Evolutionary conservation across 1,284 basidiomycete genomes (phyloP), one percentile per base, ranked within the genome.

Genomic region (Microbotryomycetes sp.): DNA sequence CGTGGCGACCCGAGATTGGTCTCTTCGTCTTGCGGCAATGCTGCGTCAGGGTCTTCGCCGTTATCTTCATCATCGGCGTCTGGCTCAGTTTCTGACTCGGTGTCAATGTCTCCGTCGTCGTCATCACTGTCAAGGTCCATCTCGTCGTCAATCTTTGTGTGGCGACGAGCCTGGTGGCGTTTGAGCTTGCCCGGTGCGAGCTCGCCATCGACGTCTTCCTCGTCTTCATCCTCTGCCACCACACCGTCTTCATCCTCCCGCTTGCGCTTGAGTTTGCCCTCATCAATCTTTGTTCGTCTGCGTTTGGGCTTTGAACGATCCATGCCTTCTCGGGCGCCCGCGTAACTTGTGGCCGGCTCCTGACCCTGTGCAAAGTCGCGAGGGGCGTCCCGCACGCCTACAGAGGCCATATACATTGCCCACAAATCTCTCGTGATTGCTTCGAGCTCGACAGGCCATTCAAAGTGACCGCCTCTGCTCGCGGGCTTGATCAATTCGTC

Each of bases 361-460:
- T 64, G 51, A 7, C 57, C 65, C 28, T 50, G 47, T 6, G 42
- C 49, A 30, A 49, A 60, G 30, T 67, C 65, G 25, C 30, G 16
- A 6, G 67, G 67, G 7, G 62, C 60, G 23, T 59, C 28, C 1
- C 60, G 52, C 1, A 61, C 47, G 4, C 30, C 36, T 3, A 49
- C 49, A 32, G 50, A 54, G 4, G 62, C 62, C 47, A 64, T 29
- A 26, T 66, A 51, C 26, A 64, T 31, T 2, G 53, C 26, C 60
- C 62, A 69, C 12, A 69, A 16, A 31, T 69, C 67, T 26, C 65
- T 42, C 15, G 57, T 23, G 49, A 65, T 58, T 26, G 45, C 29
- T 31, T 69, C 67, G 49, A 69, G 46, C 30, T 66, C 56, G 28
- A 28, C 58, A 4, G 67, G 67, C 52, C 52, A 69, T 2, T 62